Base-by-base conservation (phyloP, 345 rosid species). In the Toxicodendron radicans region DNA sequence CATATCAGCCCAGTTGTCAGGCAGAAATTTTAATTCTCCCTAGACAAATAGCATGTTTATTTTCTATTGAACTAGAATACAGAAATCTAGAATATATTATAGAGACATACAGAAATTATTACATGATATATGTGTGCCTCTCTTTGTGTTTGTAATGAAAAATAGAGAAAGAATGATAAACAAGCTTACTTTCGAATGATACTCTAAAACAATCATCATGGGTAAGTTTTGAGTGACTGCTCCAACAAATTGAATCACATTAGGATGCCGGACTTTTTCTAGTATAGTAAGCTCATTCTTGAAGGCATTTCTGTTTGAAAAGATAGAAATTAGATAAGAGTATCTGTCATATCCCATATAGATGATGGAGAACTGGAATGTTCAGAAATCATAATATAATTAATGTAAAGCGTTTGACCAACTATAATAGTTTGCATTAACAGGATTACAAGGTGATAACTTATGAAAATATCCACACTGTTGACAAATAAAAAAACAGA, bases 171-270 rank as follows among this genome's bases (percentile, higher is more conserved):
- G 46, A 43, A 65, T 16, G 67, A 35, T 75, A 75, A 30, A 11
- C 49, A 65, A 41, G 75, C 89, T 87, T 85, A 95, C 99, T 72
- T 90, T 92, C 52, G 97, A 80, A 84, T 88, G 92, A 79, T 84
- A 81, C 85, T 95, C 99, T 61, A 81, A 79, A 75, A 93, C 93
- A 79, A 95, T 93, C 99, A 95, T 95, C 99, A 95, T 90, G 0
- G 99, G 99, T 70, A 88, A 64, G 72, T 95, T 93, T 80, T 95
- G 99, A 64, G 99, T 95, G 49, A 95, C 99, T 60, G 99, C 98
- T 82, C 99, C 99, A 74, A 95, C 98, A 83, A 95, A 95, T 72
- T 95, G 99, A 78, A 95, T 90, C 68, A 95, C 89, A 83, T 95
- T 95, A 27, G 99, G 99, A 89, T 95, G 99, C 64, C 99, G 84